Evolutionary conservation across 2,329 filamentous ascomycete species (phyloP).

Genomic region (Canariomyces notabilis): DNA sequence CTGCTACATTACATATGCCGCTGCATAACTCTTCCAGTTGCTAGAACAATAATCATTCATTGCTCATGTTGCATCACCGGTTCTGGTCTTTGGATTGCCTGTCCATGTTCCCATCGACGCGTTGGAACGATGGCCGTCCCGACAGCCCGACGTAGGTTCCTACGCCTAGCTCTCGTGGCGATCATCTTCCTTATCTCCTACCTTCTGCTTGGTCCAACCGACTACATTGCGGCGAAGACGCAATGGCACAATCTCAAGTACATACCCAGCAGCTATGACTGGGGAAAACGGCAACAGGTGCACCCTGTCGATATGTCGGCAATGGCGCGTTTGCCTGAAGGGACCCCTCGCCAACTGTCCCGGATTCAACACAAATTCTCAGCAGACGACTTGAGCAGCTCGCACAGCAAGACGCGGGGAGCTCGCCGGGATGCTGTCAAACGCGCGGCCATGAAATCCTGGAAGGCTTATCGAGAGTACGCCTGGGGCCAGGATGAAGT

Average conservation of each 20-base stretch:
- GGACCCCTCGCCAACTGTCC: conserved; percentile 29
- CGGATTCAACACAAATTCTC: conserved; percentile 41
- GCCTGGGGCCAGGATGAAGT: conserved; percentile 56
- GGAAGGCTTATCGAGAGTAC: conserved; percentile 49
- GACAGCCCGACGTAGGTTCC: conserved; percentile 15
- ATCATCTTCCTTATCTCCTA: conserved; percentile 20
- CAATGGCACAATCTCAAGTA: conserved; percentile 19
- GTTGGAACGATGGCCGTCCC: conserved; percentile 19
- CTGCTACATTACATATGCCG: no score
- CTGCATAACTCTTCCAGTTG: no score
- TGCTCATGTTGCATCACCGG: not conserved
- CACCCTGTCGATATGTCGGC: conserved; percentile 22
- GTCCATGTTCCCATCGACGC: conserved; percentile 11
- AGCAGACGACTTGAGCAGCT: conserved; percentile 33
- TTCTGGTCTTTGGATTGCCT: not conserved
- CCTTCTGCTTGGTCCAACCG: conserved; percentile 14
- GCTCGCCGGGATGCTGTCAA: conserved; percentile 36
- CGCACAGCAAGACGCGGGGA: conserved; percentile 32
- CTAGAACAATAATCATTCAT: no score
- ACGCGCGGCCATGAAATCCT: conserved; percentile 39
- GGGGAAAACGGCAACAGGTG: conserved; percentile 24
- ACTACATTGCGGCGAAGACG: conserved; percentile 3
- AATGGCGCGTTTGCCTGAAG: conserved; percentile 31
- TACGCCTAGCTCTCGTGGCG: conserved; percentile 19
- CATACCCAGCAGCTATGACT: conserved; percentile 28